Evolutionary conservation across 441 rosid genomes (phyloP), one percentile per base, ranked within the genome.

Genomic region (Eutrema salsugineum): DNA sequence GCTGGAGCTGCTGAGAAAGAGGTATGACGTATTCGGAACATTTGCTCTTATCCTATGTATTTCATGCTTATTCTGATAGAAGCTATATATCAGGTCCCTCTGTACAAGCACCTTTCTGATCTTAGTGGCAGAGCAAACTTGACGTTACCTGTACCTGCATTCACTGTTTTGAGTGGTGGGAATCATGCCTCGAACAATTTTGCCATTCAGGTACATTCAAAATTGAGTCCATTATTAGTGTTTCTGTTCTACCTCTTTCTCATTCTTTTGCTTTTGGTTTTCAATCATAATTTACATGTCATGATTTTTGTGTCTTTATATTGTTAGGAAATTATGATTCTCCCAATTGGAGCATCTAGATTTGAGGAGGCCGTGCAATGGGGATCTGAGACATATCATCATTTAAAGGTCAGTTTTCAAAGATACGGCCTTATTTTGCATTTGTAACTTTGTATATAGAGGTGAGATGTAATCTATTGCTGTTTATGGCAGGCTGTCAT

Each of bases 1-100:
- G 99, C 99, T 79, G 99, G 99, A 53, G 99, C 99, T 79, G 98
- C 97, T 76, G 96, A 88, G 84, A 95, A 88, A 78, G 98, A 93
- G 94, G 98, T 79, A 81, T 54, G 73, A 32, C 53, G 39, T 63
- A 50, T 64, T 68, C 22, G 12, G 39, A 15, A 36, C 59, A 28
- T 59, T 12, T 22, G 40, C 33, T 43, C 58, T 22, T 32, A 35
- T 43, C 44, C 27, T 16, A 24, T 63, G 8, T 44, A 10, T 32
- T 15, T 22, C 1, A 12, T 61, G 49, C 46, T 48, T 65, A 46
- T 14, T 60, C 19, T 82, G 62, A 72, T 55, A 11, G 39, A 59
- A 68, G 30, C 5, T 56, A 16, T 56, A 10, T 77, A 16, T 66
- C 84, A 95, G 99, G 87, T 95, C 83, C 91, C 97, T 65, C 90